These are phyloP conservation scores for Rhinocladiella similis DNA, from an alignment of 2,329 filamentous ascomycete species.

Conservation along the genomic window DNA sequence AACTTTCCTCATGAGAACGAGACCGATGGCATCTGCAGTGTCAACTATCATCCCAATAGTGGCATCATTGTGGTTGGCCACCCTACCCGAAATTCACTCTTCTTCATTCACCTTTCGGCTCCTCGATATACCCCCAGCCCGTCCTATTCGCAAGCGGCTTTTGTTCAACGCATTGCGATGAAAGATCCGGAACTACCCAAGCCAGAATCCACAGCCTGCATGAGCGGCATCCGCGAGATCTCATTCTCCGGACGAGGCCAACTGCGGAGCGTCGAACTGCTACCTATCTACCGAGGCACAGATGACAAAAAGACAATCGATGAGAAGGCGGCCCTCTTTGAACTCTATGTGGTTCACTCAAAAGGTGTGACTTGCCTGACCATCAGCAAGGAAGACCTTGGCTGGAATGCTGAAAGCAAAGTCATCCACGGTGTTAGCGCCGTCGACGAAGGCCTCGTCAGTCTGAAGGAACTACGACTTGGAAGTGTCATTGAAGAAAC, in stretches of 20 bases:
- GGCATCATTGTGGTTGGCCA: conserved; percentile 95
- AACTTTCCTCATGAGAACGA: conserved; percentile 95
- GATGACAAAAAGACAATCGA: conserved; percentile 54
- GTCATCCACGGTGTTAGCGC: conserved; percentile 76
- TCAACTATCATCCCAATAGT: conserved; percentile 87
- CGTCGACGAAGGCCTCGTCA: conserved; percentile 70
- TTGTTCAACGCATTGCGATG: conserved; percentile 73
- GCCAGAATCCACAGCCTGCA: conserved; percentile 92
- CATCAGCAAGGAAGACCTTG: conserved; percentile 84
- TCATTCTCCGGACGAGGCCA: conserved; percentile 84
- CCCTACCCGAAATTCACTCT: conserved; percentile 94
- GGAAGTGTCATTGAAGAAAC: conserved; percentile 41
- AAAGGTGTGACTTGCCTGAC: conserved; percentile 90
- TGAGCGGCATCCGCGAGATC: conserved; percentile 94
- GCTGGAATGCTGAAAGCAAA: conserved; percentile 89
- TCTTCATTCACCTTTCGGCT: conserved; percentile 92
- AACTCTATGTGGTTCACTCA: conserved; percentile 96
- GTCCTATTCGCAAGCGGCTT: conserved; percentile 78
- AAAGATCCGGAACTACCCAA: conserved; percentile 73
- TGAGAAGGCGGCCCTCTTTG: conserved; percentile 77
- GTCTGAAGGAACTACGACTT: conserved; percentile 67
- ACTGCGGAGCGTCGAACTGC: conserved; percentile 85
- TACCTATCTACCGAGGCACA: conserved; percentile 61
- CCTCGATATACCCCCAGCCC: conserved; percentile 82
- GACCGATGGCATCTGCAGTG: conserved; percentile 95